Evolutionary conservation across 192 early-diverging fungal genomes (phyloP).

Genomic region (Mortierella alpina): DNA sequence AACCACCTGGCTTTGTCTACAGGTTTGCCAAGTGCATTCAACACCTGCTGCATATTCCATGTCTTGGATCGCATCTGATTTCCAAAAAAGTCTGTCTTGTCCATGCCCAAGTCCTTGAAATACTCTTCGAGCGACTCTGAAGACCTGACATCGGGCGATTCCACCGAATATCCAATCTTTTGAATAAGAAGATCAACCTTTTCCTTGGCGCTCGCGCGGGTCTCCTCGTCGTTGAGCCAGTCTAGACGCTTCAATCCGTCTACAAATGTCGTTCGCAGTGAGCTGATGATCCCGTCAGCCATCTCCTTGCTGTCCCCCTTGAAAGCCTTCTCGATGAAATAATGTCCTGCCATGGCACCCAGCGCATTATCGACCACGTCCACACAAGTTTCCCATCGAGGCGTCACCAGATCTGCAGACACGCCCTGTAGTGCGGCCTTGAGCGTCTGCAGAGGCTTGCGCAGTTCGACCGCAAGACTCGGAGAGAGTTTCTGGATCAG

Average conservation of each 20-base stretch:
- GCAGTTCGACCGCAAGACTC: constrained; percentile 52
- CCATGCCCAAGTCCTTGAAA: constrained; percentile 61
- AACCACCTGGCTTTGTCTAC: constrained; percentile 63
- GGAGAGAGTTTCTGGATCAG: constrained; percentile 48
- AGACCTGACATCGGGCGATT: constrained; percentile 65
- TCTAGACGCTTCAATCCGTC: constrained; percentile 53
- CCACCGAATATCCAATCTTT: constrained; percentile 73
- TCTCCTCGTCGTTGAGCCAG: constrained; percentile 69
- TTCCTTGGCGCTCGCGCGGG: constrained; percentile 60
- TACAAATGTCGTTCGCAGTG: constrained; percentile 58
- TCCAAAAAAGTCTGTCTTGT: constrained; percentile 65
- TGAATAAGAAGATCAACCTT: constrained; percentile 69
- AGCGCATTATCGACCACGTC: constrained; percentile 44
- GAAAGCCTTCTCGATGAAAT: constrained; percentile 55
- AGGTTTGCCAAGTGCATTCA: constrained; percentile 41
- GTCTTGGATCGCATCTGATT: constrained; percentile 62
- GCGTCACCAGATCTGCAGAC: constrained; percentile 54
- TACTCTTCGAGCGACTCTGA: constrained; percentile 60
- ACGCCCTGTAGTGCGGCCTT: constrained; percentile 58
- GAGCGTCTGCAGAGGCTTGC: constrained; percentile 50
- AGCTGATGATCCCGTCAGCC: constrained; percentile 60
- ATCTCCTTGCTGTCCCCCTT: constrained; percentile 60
- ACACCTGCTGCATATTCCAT: constrained; percentile 48
- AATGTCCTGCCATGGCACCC: constrained; percentile 55
- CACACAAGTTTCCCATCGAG: constrained; percentile 63